These are phyloP conservation scores for Solanum boliviense DNA, from an alignment of 257 asterid genomes.

Conservation along the genomic window DNA sequence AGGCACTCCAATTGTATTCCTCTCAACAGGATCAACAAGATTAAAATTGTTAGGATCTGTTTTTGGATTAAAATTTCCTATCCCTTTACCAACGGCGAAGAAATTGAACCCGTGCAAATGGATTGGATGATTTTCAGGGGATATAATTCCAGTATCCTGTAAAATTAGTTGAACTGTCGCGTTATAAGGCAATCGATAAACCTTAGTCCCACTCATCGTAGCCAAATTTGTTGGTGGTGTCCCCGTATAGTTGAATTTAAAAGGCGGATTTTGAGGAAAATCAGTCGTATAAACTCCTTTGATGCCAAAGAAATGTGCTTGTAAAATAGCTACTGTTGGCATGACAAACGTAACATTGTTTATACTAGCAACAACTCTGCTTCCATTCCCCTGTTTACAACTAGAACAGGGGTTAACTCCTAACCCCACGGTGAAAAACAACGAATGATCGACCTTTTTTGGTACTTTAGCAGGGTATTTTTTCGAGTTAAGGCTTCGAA, in stretches of 20 bases:
- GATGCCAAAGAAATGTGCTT: conserved; percentile 39
- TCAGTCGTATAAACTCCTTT: conserved; percentile 56
- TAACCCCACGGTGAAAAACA: conserved; percentile 39
- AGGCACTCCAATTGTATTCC: conserved; percentile 60
- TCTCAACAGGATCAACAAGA: conserved; percentile 56
- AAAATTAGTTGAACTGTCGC: conserved; percentile 39
- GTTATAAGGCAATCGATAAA: conserved; percentile 37
- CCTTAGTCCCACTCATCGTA: conserved; percentile 34
- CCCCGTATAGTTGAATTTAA: conserved; percentile 40
- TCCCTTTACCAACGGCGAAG: conserved; percentile 41
- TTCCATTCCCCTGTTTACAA: conserved; percentile 42
- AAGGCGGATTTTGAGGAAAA: conserved; percentile 46
- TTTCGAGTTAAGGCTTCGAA: conserved; percentile 44
- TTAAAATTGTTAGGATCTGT: conserved; percentile 38
- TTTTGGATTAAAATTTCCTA: conserved; percentile 42
- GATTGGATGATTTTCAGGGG: conserved; percentile 48
- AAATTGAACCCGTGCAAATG: conserved; percentile 67
- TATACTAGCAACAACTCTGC: conserved; percentile 38
- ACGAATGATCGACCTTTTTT: conserved; percentile 25
- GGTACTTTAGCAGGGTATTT: conserved; percentile 44
- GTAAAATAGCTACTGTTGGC: conserved; percentile 43
- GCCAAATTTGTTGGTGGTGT: conserved; percentile 16
- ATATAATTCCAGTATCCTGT: conserved; percentile 49
- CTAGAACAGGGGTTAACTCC: conserved; percentile 46
- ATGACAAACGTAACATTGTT: conserved; percentile 56